A percentile compares a stretch with the other conserved stretches of the same genome.
Evolutionary conservation across 1,284 basidiomycete species (phyloP).

Genomic region (Tilletiaria anomala): DNA sequence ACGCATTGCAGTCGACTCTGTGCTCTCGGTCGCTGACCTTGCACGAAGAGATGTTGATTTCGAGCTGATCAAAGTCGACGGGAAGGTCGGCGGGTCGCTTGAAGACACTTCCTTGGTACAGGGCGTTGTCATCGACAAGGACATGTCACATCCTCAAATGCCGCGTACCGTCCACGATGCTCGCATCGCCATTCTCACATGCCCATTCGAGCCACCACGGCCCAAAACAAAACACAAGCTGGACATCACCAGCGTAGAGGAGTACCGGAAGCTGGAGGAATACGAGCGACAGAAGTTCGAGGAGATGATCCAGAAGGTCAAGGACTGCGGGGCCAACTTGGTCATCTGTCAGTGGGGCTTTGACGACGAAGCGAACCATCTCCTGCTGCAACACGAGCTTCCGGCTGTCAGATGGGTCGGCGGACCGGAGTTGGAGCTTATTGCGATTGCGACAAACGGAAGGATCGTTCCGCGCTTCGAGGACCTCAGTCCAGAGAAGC

Average conservation of each 20-base stretch:
- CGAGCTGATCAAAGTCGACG: constrained; percentile 97
- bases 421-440: constrained; percentile 96
- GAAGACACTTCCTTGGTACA: constrained; percentile 85
- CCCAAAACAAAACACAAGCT: constrained; percentile 99
- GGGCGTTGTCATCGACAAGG: constrained; percentile 95
- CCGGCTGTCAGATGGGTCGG: constrained; percentile 99
- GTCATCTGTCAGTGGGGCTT: constrained; percentile 99
- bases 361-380: constrained; percentile 96
- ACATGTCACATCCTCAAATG: constrained; percentile 99
- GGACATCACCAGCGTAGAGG: constrained; percentile 93
- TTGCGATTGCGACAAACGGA: constrained; percentile 95
- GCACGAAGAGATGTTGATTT: constrained; percentile 90
- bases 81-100: constrained; percentile 91
- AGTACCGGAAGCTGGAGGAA: constrained; percentile 83
- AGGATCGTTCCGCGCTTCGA: constrained; percentile 97
- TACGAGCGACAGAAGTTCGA: constrained; percentile 94
- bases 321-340: constrained; percentile 93
- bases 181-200: constrained; percentile 87
- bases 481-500: constrained; percentile 76
- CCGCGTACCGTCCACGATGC: constrained; percentile 74
- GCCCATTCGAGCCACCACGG: constrained; percentile 94
- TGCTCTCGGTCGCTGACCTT: constrained; percentile 85
- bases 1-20: constrained; percentile 91
- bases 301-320: constrained; percentile 93
- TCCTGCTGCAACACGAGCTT: constrained; percentile 91